Base-by-base conservation (phyloP, 148 eudicot genomes). In the Silene latifolia region DNA sequence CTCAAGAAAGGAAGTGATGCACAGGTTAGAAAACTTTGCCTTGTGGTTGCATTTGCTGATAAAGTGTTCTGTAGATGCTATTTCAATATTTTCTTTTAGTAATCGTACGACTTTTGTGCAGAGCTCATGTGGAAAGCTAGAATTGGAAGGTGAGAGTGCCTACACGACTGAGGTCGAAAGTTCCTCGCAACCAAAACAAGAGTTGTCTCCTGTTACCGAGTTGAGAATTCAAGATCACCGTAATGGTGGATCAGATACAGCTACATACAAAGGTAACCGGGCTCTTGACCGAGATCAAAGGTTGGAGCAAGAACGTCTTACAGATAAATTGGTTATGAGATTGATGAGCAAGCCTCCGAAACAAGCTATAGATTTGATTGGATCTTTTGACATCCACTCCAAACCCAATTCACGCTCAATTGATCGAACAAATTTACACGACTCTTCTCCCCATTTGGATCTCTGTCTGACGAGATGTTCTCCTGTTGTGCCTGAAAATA, bases 1-100 rank as follows among this genome's bases (percentile, higher is more conserved):
- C 81, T 86, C 70, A 89, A 85, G 82, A 91, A 91, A 89, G 97
- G 90, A 80, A 93, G 91, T 75, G 95, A 91, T 85, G 97, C 89
- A 80, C 93, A 94, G 95, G 98, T 94, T 21, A 80, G 80, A 72
- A 44, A 73, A 67, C 21, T 32, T 25, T 53, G 29, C 70, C 29
- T 60, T 39, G 44, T 39, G 8, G 44, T 7, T 39, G 44, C 44
- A 39, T 39, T 39, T 39, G 44, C 44, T 39, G 44, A 39, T 39
- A 39, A 39, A 39, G 44, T 39, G 44, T 39, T 8, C 44, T 6
- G 44, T 39, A 39, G 44, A 5, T 39, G 44, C 8, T 39, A 6
- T 39, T 39, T 39, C 8, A 39, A 7, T 39, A 39, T 39, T 39
- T 39, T 39, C 44, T 39, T 39, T 39, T 39, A 39, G 8, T 39